Percentiles rank a stretch among this genome's conserved stretches.
These are phyloP conservation scores for Kluyveromyces dobzhanskii DNA, from an alignment of 805 yeast genomes.

Conservation along the genomic window DNA sequence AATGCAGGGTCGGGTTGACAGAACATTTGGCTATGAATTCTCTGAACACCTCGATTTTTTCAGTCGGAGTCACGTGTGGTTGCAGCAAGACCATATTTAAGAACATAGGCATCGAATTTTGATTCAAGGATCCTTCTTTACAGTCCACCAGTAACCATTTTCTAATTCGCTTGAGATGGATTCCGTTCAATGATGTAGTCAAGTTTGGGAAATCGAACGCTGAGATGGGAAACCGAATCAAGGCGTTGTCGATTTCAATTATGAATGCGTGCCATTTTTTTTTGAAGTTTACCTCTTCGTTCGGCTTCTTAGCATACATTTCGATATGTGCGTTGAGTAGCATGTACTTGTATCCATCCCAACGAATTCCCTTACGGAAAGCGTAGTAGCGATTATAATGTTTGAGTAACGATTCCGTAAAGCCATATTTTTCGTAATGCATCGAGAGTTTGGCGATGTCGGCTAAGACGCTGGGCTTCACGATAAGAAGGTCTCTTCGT, in stretches of 20 bases:
- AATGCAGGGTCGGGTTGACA: background rate
- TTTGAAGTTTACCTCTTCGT: constrained; percentile 12
- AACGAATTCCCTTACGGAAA: constrained; percentile 5
- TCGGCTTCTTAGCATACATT: constrained; percentile 22
- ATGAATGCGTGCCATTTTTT: constrained; percentile 29
- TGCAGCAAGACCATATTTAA: constrained; percentile 21
- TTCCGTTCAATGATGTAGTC: constrained; percentile 10
- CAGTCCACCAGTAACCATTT: constrained; percentile 15
- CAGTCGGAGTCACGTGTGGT: constrained; percentile 1
- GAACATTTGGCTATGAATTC: background rate
- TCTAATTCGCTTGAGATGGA: constrained; percentile 7
- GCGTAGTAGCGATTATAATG: constrained; percentile 14
- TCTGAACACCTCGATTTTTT: background rate
- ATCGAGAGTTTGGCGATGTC: constrained; percentile 21
- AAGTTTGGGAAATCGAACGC: constrained; percentile 24
- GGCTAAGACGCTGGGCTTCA: constrained; percentile 18
- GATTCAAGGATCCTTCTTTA: constrained; percentile 14
- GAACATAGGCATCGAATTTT: constrained; percentile 16
- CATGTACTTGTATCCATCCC: constrained; percentile 12
- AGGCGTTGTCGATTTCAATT: constrained; percentile 19
- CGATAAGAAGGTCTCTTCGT: constrained; percentile 12
- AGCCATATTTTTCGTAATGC: constrained; percentile 13
- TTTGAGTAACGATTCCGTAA: background rate
- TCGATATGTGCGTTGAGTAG: constrained; percentile 21
- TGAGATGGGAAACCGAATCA: background rate